Base-by-base conservation (phyloP, 2,329 filamentous ascomycete genomes). In the Ophiostoma ulmi region DNA sequence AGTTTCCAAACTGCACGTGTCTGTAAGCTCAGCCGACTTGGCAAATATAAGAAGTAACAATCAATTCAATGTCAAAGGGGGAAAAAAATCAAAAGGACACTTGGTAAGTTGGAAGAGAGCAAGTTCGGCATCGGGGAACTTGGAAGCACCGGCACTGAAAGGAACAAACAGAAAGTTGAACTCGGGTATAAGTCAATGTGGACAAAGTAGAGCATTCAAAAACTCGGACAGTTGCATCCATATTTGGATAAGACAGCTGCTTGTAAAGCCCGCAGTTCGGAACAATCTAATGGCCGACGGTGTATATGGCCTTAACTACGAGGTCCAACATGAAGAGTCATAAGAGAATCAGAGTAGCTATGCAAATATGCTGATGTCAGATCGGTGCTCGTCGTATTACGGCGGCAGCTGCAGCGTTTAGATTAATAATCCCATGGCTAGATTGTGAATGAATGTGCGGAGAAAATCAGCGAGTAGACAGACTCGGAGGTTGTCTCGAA, bases 231-330 rank as follows among this genome's bases (percentile, higher is more conserved):
- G 26, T 26, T 26, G 52, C 52, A 26, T 26, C 52, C n/a, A 26
- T 26, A 58, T 11, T 11, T 13, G 8, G 11, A 58, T 10, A 26
- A 26, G n/a, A 13, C 22, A 58, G 11, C 10, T 13, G 52, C 52
- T 48, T 48, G 44, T 20, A 48, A 20, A 58, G 52, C 52, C 52
- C 52, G 52, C 52, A 58, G 52, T 14, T 58, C 52, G 52, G 52
- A 58, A 22, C n/a, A 22, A 26, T 26, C n/a, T 58, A 31, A 58
- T 58, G 52, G n/a, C 52, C 52, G 52, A 22, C 52, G 52, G 52
- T 58, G 52, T 58, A 58, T 58, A 58, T 58, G n/a, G 52, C 52
- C 52, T 7, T 13, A 31, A 58, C n/a, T 26, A 26, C n/a, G 52
- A 22, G 10, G 52, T 26, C 11, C n/a, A 26, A n/a, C 44, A n/a